phyloP scores from a whole-genome alignment of 139 green algal genomes.

The Ettlia oleoabundans region DNA sequence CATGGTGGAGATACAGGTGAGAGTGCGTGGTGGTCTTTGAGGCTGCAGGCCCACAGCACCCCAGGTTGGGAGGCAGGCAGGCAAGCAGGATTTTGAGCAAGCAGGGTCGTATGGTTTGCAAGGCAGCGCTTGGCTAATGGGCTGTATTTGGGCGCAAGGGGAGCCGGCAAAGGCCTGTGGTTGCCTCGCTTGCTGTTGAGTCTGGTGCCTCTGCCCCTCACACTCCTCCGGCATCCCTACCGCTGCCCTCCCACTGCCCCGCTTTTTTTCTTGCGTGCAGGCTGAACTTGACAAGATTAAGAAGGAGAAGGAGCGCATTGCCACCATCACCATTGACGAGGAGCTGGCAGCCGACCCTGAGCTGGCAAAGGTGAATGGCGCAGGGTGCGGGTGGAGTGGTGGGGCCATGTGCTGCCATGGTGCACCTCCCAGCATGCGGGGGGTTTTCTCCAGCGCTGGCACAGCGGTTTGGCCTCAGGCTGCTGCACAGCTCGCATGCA shows the following conservation, averaged over 20 bases:
- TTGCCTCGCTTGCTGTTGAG: no score
- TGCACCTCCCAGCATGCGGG: no score
- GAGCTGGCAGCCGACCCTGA: slow-evolving; percentile 41
- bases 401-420: no score
- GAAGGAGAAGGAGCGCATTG: slow-evolving; percentile 39
- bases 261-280: not conserved
- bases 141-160: not conserved
- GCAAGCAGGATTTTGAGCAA: no score
- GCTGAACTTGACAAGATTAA: slow-evolving; percentile 1
- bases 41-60: not conserved
- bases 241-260: no score
- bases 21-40: not conserved
- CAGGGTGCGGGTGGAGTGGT: not conserved
- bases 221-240: not conserved
- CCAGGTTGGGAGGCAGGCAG: not conserved
- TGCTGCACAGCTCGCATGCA: no score
- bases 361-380: slow-evolving; percentile 27
- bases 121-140: not conserved
- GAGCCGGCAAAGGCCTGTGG: no score
- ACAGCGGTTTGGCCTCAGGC: not conserved
- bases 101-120: not conserved
- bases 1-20: slow-evolving; percentile 35
- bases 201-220: not conserved
- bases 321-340: slow-evolving; percentile 46
- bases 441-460: no score